A percentile compares a stretch with the other conserved stretches of the same genome.
These are phyloP conservation scores for Diaporthe velutina DNA, from an alignment of 2,329 filamentous ascomycete genomes.

Conservation along the genomic window DNA sequence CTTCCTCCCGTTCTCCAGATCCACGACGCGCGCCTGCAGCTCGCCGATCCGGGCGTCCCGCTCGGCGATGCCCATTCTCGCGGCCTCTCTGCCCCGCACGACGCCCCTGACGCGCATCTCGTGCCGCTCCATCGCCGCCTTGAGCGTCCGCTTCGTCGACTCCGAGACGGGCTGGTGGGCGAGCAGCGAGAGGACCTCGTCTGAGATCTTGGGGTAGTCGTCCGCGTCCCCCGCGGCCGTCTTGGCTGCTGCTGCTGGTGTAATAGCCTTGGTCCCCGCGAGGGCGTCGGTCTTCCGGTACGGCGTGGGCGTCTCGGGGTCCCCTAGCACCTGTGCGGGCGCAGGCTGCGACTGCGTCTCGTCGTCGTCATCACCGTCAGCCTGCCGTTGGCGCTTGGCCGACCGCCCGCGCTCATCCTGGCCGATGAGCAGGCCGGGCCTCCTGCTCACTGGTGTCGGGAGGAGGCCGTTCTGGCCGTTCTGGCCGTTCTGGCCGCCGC, in stretches of 20 bases:
- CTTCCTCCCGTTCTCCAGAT: slow-evolving; percentile 52
- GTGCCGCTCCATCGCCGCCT: slow-evolving; percentile 64
- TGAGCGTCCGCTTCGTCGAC: slow-evolving; percentile 53
- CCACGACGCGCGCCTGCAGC: slow-evolving; percentile 53
- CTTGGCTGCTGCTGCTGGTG: slow-evolving; percentile 39
- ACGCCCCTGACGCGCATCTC: slow-evolving; percentile 72
- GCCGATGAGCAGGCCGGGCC: slow-evolving; percentile 36
- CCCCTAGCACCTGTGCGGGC: not conserved
- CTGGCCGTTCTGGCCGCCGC: slow-evolving; percentile 35
- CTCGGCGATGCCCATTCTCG: slow-evolving; percentile 70
- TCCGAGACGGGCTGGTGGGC: slow-evolving; percentile 56
- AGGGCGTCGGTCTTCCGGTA: slow-evolving; percentile 36
- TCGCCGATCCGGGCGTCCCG: slow-evolving; percentile 65
- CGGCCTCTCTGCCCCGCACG: slow-evolving; percentile 74
- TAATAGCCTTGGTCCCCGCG: not conserved
- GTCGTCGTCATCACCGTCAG: not conserved
- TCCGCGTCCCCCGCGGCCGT: not conserved
- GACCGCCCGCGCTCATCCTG: slow-evolving; percentile 33
- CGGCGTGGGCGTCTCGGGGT: slow-evolving; percentile 34
- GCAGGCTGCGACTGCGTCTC: not conserved
- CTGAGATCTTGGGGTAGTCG: slow-evolving; percentile 53
- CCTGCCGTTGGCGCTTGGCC: slow-evolving; percentile 36
- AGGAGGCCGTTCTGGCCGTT: slow-evolving; percentile 43
- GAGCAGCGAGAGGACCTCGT: slow-evolving; percentile 65
- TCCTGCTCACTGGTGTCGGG: slow-evolving; percentile 48